Evolutionary conservation across 345 rosid genomes (phyloP), one percentile per base, ranked within the genome.

Genomic region (Salix koriyanagi): DNA sequence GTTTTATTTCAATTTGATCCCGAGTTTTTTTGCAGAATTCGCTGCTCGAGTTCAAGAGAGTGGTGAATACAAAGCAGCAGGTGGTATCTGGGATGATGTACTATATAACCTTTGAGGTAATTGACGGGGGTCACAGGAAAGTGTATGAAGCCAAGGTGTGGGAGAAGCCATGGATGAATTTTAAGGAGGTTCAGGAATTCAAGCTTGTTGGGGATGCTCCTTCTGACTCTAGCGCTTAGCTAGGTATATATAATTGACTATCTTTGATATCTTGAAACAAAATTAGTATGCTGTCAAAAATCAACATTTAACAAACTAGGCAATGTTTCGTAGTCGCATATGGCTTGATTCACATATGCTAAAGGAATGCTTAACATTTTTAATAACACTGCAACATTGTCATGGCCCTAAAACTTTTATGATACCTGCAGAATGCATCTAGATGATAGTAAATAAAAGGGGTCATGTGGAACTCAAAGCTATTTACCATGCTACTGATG

Each of bases 131-230:
- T 41, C 72, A 83, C 74, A 83, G 79, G 56, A 89, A 95, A 80
- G 67, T 86, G 54, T 95, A 88, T 72, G 93, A 93, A 85, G 99
- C 97, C 71, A 91, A 95, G 86, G 87, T 95, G 58, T 88, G 96
- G 97, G 97, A 80, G 85, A 93, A 95, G 84, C 90, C 90, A 25
- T 95, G 99, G 99, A 25, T 83, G 86, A 81, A 95, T 46, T 92
- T 90, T 84, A 93, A 89, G 86, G 84, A 91, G 86, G 82, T 93
- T 75, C 90, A 91, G 77, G 90, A 86, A 10, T 95, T 95, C 87
- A 89, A 85, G 82, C 89, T 79, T 37, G 50, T 88, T 46, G 91
- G 83, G 18, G 90, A 85, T 70, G 78, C 86, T 67, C 75, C 87
- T 5, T 41, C 80, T 30, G 72, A 15, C 28, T 60, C 83, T 21